These are phyloP conservation scores for Inosperma sp. DNA, from an alignment of 768 basidiomycete species.

Conservation along the genomic window DNA sequence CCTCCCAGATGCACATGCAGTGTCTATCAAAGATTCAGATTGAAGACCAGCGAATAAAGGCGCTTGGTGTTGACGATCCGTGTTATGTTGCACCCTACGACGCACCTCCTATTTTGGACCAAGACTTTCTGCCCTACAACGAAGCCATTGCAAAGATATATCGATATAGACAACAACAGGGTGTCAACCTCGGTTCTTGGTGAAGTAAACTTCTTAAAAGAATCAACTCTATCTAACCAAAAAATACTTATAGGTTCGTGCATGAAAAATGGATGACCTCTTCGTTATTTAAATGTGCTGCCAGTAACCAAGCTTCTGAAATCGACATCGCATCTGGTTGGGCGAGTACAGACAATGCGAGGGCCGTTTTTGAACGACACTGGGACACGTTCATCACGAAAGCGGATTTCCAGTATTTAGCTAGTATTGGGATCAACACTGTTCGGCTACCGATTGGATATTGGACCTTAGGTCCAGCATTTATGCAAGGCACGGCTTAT, in stretches of 20 bases:
- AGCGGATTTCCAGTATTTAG: conserved; percentile 64
- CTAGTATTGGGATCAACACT: conserved; percentile 62
- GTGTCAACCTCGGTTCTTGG: conserved; percentile 66
- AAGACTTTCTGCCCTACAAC: conserved; percentile 47
- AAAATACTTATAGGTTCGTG: conserved; percentile 50
- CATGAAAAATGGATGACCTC: conserved; percentile 75
- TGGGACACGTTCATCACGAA: conserved; percentile 73
- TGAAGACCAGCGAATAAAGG: not conserved
- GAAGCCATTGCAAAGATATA: conserved; percentile 45
- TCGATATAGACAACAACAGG: conserved; percentile 59
- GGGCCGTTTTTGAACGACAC: conserved; percentile 57
- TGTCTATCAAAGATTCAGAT: not conserved
- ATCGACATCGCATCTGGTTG: conserved; percentile 65
- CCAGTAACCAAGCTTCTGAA: conserved; percentile 48
- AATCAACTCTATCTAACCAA: not conserved
- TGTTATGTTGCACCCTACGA: conserved; percentile 31
- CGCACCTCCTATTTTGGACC: conserved; percentile 27
- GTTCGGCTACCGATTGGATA: conserved; percentile 60
- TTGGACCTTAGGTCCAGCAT: conserved; percentile 55
- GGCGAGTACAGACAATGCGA: conserved; percentile 41
- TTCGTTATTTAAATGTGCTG: conserved; percentile 56
- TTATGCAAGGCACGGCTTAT: conserved; percentile 65
- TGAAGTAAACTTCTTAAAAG: conserved; percentile 18
- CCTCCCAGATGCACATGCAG: not conserved
- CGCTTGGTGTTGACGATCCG: conserved; percentile 3